Base-by-base conservation (phyloP, 208 protist genomes). In the Trypanosoma rangeli region DNA sequence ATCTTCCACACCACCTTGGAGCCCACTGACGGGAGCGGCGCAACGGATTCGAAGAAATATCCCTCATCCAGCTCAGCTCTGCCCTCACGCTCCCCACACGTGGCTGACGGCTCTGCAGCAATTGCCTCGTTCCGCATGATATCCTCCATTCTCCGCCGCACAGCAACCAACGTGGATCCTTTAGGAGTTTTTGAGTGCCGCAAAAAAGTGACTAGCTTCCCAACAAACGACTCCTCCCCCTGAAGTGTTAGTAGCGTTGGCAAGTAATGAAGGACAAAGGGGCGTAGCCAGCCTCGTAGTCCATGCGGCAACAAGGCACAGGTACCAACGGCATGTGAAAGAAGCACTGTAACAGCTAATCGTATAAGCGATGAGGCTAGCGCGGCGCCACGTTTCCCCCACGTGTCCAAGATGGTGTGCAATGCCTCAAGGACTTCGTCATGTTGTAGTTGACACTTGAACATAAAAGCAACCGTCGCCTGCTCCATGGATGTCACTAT, bases 361-460 rank as follows among this genome's bases (percentile, higher is more conserved):
- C 59, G 48, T 33, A 77, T 46, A 46, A 61, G 1, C 42, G 12
- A 46, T n/a, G 65, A 70, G 33, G 52, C 20, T 29, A 46, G 48
- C 29, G 53, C 42, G 39, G 29, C 20, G 26, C 58, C 58, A 28
- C 42, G 48, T 46, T 70, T 67, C 48, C 57, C 60, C 64, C 72
- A 77, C 9, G 28, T 35, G 28, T 77, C 65, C 22, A 66, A 49
- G 31, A 77, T 68, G 33, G 24, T 57, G 20, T 71, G 72, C 59
- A 71, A 58, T 28, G 64, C 72, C 3, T 62, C 42, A 22, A 77
- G 60, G 22, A 70, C 59, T 26, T 61, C 59, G 24, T 70, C 64
- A 39, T 77, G 72, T 39, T 58, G 44, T 50, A 77, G 59, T 24
- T 77, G 64, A 39, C 64, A 70, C n/a, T 44, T 52, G 52, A 68